A percentile compares a stretch with the other conserved stretches of the same genome.
Evolutionary conservation across 305 asterid genomes (phyloP).

Genomic region (Fraxinus greggii): DNA sequence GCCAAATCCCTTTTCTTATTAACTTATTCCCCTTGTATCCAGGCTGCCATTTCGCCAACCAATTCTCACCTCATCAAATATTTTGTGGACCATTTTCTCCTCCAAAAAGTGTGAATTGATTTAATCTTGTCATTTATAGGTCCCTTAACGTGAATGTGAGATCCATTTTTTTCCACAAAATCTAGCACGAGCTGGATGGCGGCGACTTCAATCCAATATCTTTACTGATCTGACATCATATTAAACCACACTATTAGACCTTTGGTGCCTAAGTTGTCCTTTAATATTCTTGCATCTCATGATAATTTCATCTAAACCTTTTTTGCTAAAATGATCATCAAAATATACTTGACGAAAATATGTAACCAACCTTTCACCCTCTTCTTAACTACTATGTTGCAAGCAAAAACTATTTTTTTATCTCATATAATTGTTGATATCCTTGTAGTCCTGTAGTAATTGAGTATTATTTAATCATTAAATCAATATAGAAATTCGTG

Average conservation of each 20-base stretch:
- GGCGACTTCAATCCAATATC: not conserved
- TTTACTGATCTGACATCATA: no score
- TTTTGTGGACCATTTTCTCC: conserved; percentile 23
- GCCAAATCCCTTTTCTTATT: not conserved
- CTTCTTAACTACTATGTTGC: conserved; percentile 24
- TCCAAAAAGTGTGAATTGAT: not conserved
- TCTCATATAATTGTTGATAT: not conserved
- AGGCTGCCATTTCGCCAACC: not conserved
- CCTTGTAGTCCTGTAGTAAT: not conserved
- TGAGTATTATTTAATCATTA: not conserved
- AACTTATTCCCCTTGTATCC: not conserved
- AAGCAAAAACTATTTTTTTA: not conserved
- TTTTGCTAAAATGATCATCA: conserved; percentile 7
- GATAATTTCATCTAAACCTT: conserved; percentile 11
- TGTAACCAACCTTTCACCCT: conserved; percentile 24
- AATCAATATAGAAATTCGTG: not conserved
- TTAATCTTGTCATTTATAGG: not conserved
- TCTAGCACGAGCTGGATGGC: not conserved
- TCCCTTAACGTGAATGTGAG: not conserved
- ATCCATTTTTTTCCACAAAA: not conserved
- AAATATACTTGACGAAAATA: conserved; percentile 17
- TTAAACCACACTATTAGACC: not conserved
- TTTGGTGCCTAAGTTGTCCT: conserved; percentile 5
- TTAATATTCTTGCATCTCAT: conserved; percentile 12
- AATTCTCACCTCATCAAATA: conserved; percentile 16